Conservation (phyloP, 345 rosid genomes). For the Leavenworthia alabamica region DNA sequence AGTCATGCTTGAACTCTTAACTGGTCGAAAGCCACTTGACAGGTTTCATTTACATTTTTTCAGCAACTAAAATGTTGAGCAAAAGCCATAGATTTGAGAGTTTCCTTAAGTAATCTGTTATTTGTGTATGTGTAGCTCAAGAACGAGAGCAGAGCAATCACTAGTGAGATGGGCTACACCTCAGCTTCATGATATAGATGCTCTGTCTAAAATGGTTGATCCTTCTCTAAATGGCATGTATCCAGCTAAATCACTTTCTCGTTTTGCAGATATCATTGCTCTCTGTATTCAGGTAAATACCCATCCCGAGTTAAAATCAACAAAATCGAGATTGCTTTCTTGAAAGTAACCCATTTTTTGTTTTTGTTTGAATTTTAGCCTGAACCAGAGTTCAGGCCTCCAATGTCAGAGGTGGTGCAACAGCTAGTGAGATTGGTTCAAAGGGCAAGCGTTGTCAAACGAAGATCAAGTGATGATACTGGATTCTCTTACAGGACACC, state of each 20-base stretch:
- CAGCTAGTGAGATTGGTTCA: conserved; percentile 86
- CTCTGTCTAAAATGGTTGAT: conserved; percentile 97
- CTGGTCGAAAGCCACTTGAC: conserved; percentile 96
- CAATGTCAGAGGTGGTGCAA: conserved; percentile 99
- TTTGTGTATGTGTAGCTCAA: conserved; percentile 48
- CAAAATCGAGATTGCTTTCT: conserved; percentile 20
- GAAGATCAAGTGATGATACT: conserved; percentile 81
- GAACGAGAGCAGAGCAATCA: conserved; percentile 88
- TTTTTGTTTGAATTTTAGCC: conserved; percentile 42
- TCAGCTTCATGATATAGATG: conserved; percentile 94
- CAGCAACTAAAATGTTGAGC: not conserved
- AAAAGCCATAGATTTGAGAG: not conserved
- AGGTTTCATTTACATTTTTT: conserved; percentile 39
- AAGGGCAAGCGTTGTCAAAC: conserved; percentile 75
- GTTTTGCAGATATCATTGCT: conserved; percentile 95
- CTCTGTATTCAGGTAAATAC: conserved; percentile 85
- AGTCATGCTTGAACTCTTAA: conserved; percentile 93
- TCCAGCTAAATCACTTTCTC: conserved; percentile 95
- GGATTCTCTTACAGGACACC: conserved; percentile 79
- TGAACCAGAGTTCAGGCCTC: conserved; percentile 97
- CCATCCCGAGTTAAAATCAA: not conserved
- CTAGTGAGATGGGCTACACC: conserved; percentile 99
- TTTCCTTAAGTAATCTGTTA: not conserved
- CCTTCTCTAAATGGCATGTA: conserved; percentile 91
- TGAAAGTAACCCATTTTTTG: conserved; percentile 41